Base-by-base conservation (phyloP, 345 rosid genomes). In the Ailanthus altissimus region DNA sequence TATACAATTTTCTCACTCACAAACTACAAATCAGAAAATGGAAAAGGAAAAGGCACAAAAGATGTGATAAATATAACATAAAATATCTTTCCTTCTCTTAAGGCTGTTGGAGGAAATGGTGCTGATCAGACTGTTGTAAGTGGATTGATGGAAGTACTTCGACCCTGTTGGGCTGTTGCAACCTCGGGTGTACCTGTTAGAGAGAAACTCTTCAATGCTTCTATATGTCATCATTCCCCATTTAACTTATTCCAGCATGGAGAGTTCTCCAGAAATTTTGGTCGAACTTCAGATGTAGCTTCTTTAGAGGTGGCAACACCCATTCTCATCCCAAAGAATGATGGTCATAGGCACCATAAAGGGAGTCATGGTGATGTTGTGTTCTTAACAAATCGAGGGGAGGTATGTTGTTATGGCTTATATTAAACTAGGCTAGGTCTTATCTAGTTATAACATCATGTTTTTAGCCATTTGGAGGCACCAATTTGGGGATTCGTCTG, bases 61-160 rank as follows among this genome's bases (percentile, higher is more conserved):
- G 1, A 18, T 54, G 54, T 25, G 53, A 46, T 61, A 46, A 16
- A 36, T 59, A 28, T 73, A 40, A 69, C 45, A n/a, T 18, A 1
- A 70, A 67, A 65, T 61, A 43, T 46, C 36, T 75, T 79, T 75
- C 63, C 63, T 79, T 49, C 69, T 73, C 73, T 82, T 79, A 84
- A 97, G 99, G 93, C 97, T 80, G 98, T 97, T 42, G 98, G 99
- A 50, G 97, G 97, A 83, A 88, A 90, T 89, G 97, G 84, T 84
- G 95, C 90, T 38, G 97, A 88, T 82, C 86, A 87, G 80, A 89
- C 90, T 80, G 97, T 90, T 75, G 87, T 89, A 59, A 91, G 92
- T 76, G 93, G 97, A 82, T 88, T 94, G 50, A 88, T 87, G 90
- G 97, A 93, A 77, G 90, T 93, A 67, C 88, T 91, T 79, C 87